phyloP scores from a whole-genome alignment of 192 early-diverging fungal species.

The Coemansia sp. region DNA sequence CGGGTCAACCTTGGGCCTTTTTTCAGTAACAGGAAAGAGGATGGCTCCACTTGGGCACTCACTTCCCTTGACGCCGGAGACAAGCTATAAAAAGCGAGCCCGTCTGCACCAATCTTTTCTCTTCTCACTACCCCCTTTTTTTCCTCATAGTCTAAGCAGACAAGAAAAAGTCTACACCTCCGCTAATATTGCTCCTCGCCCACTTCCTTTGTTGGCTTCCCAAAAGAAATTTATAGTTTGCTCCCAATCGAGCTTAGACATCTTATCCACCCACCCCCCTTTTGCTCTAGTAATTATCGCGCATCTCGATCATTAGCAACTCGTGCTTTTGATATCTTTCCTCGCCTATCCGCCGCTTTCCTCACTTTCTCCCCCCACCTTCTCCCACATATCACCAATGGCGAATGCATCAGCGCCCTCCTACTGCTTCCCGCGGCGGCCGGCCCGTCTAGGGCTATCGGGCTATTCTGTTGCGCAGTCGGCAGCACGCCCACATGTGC shows the following conservation, averaged over 20 bases:
- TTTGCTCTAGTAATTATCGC: neutral
- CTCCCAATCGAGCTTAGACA: neutral
- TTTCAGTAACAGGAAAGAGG: slow-evolving; percentile 1
- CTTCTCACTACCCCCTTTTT: neutral
- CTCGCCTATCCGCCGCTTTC: neutral
- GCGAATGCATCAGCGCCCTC: slow-evolving; percentile 7
- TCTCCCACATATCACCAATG: neutral
- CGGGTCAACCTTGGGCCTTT: neutral
- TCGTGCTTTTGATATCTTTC: neutral
- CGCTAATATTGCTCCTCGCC: neutral
- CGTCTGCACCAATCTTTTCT: slow-evolving; percentile 1
- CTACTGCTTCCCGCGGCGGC: slow-evolving; percentile 2
- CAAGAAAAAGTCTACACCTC: neutral
- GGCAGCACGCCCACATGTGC: slow-evolving; percentile 16
- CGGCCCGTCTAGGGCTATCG: slow-evolving; percentile 3
- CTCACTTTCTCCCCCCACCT: neutral
- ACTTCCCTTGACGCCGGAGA: neutral
- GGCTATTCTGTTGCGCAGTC: slow-evolving; percentile 6
- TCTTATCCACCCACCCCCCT: neutral
- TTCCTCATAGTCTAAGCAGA: neutral
- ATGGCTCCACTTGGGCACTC: slow-evolving; percentile 2
- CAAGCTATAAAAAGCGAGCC: neutral
- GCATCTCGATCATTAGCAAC: neutral
- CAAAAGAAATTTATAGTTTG: slow-evolving; percentile 4
- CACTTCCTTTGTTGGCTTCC: neutral